Percentiles rank a stretch among this genome's conserved stretches.
phyloP scores from a whole-genome alignment of 1,139 yeast species.

The Zygosaccharomyces pseudobailii region DNA sequence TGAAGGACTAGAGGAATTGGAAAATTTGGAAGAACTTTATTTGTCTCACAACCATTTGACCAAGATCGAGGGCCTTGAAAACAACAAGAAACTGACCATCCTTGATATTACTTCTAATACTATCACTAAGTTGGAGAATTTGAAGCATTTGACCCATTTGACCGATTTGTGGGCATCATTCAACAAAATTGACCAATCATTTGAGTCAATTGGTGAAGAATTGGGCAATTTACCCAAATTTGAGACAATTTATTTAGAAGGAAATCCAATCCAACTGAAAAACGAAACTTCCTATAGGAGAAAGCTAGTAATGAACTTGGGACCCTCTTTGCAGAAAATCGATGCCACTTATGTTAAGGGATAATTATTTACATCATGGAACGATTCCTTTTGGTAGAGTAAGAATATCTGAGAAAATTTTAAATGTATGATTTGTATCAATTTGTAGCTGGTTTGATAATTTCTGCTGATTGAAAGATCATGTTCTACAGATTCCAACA shows the following conservation, averaged over 20 bases:
- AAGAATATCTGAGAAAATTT: too few relatives aligned
- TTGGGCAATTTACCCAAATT: constrained; percentile 58
- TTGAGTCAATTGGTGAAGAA: constrained; percentile 63
- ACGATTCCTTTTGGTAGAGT: background rate
- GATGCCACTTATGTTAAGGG: constrained; percentile 74
- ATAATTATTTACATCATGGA: background rate
- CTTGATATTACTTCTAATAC: constrained; percentile 79
- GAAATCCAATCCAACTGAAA: constrained; percentile 77
- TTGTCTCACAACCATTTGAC: constrained; percentile 80
- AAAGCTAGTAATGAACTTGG: constrained; percentile 64
- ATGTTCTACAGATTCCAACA: too few relatives aligned
- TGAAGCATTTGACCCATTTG: constrained; percentile 59
- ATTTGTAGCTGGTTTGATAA: too few relatives aligned
- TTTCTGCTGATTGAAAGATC: too few relatives aligned
- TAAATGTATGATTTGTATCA: too few relatives aligned
- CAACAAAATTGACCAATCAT: constrained; percentile 57
- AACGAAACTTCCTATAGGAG: constrained; percentile 81
- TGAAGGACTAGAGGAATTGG: constrained; percentile 73
- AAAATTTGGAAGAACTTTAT: constrained; percentile 76
- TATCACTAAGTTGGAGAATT: constrained; percentile 55
- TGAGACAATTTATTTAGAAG: constrained; percentile 91
- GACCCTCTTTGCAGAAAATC: constrained; percentile 69
- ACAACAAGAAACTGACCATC: constrained; percentile 60
- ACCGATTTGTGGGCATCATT: constrained; percentile 95
- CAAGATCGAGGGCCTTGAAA: constrained; percentile 73